Conservation (phyloP, 2,329 filamentous ascomycete species). For the Colletotrichum theobromicola region DNA sequence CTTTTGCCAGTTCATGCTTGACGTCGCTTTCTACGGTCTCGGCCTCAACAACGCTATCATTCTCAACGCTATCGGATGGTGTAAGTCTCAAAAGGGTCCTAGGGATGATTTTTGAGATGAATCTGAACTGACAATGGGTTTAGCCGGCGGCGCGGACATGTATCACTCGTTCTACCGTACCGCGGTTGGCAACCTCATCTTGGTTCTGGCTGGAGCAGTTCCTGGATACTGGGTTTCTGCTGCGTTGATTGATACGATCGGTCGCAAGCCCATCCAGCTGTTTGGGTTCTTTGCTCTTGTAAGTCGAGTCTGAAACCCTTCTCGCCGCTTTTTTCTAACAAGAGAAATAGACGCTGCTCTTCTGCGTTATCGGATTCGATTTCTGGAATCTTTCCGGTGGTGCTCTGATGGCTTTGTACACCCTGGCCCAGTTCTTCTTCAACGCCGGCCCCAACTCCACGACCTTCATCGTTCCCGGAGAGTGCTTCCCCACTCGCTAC, state of each 20-base stretch:
- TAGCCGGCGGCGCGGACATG: conserved; percentile 52
- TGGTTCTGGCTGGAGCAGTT: conserved; percentile 79
- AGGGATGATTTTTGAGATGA: background rate
- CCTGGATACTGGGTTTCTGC: conserved; percentile 86
- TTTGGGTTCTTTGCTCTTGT: conserved; percentile 44
- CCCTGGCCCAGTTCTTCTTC: conserved; percentile 10
- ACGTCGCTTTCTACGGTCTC: conserved; percentile 68
- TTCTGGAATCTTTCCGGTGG: conserved; percentile 34
- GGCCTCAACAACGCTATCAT: conserved; percentile 80
- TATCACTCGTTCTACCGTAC: conserved; percentile 77
- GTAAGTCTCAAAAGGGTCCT: background rate
- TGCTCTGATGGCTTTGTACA: conserved; percentile 7
- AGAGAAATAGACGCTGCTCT: conserved; percentile 39
- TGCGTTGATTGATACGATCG: conserved; percentile 73
- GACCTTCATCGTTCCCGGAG: conserved; percentile 68
- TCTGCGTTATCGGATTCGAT: conserved; percentile 55
- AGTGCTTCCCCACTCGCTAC: conserved; percentile 69
- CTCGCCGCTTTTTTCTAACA: background rate
- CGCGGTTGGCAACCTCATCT: conserved; percentile 78
- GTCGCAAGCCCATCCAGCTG: conserved; percentile 79
- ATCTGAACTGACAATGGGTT: background rate
- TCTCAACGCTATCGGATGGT: conserved; percentile 74
- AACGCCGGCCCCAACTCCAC: conserved; percentile 61
- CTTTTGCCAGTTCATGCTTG: conserved; percentile 66
- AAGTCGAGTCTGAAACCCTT: background rate